Percentiles rank a stretch among this genome's conserved stretches.
These are phyloP conservation scores for Pseudogymnoascus pannorum DNA, from an alignment of 2,329 filamentous ascomycete species.

Conservation along the genomic window DNA sequence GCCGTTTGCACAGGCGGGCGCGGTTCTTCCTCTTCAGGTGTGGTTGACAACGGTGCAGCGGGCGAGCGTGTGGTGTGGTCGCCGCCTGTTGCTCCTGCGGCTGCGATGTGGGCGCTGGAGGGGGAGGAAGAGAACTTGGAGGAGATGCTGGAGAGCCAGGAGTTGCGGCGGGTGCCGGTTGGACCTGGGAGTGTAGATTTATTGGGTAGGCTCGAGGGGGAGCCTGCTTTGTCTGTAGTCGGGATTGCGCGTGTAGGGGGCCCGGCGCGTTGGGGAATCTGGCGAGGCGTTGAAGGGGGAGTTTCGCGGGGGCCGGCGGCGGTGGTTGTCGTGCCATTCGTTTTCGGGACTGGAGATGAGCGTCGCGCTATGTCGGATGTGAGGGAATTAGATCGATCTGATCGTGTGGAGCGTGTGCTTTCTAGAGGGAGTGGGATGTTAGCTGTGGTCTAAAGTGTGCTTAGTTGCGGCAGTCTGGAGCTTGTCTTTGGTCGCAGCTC, in stretches of 20 bases:
- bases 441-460: slow-evolving; percentile 12
- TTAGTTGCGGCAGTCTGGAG: slow-evolving; percentile 15
- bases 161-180: slow-evolving; percentile 48
- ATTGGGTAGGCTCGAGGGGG: background rate
- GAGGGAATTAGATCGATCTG: background rate
- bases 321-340: slow-evolving; percentile 13
- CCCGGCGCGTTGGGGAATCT: slow-evolving; percentile 21
- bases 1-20: slow-evolving; percentile 41
- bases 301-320: slow-evolving; percentile 14
- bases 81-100: slow-evolving; percentile 23
- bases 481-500: background rate
- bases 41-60: background rate
- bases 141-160: slow-evolving; percentile 90
- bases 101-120: slow-evolving; percentile 22
- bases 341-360: background rate
- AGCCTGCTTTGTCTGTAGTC: background rate
- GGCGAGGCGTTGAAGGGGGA: slow-evolving; percentile 16
- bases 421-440: background rate
- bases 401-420: slow-evolving; percentile 4
- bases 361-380: background rate
- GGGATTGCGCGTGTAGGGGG: slow-evolving; percentile 18
- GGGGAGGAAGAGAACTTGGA: slow-evolving; percentile 74
- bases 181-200: background rate
- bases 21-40: slow-evolving; percentile 17
- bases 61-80: slow-evolving; percentile 23